Evolutionary conservation across 306 rosid genomes (phyloP), one percentile per base, ranked within the genome.

Genomic region (Canavalia ensiformis): DNA sequence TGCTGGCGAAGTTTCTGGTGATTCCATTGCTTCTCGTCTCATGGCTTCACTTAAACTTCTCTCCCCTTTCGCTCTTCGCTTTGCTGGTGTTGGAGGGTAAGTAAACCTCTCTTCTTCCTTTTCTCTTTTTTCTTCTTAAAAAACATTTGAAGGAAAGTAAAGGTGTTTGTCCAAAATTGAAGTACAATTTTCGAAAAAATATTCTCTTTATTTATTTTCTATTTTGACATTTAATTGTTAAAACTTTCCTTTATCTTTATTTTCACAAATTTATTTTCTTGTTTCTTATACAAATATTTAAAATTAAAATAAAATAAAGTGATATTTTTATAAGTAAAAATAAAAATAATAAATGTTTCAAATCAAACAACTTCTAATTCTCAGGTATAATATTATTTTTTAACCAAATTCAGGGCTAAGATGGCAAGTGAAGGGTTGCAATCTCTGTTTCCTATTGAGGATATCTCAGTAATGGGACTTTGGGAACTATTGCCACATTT

Each of bases 1-100:
- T 51, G 87, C 93, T 8, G 99, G 99, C 37, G 97, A 93, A 79
- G 97, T 91, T 82, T 95, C 97, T 34, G 97, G 97, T n/a, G 99
- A 95, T 63, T 84, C 89, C 68, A 93, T 91, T 35, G 99, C 91
- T 64, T 90, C 97, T 82, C 92, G 97, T 79, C 88, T 89, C 62
- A 93, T 95, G 99, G 82, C 87, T 29, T 91, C 95, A 12, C 86
- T 91, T 25, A 88, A 85, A 79, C 86, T 81, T 62, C 88, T 89
- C 18, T 90, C 88, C 57, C 94, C 91, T 44, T 72, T 91, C 35
- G 93, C 97, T 66, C 50, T 90, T 65, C 82, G 76, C 3, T 95
- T 95, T 77, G 82, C 92, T 13, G 99, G 99, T 5, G 90, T 93
- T 79, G 99, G 98, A 88, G 98, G 96, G 98, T 93, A 73, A 42